Percentiles rank a stretch among this genome's conserved stretches.
Evolutionary conservation across 768 basidiomycete genomes (phyloP).

Genomic region (Mycena latifolia): DNA sequence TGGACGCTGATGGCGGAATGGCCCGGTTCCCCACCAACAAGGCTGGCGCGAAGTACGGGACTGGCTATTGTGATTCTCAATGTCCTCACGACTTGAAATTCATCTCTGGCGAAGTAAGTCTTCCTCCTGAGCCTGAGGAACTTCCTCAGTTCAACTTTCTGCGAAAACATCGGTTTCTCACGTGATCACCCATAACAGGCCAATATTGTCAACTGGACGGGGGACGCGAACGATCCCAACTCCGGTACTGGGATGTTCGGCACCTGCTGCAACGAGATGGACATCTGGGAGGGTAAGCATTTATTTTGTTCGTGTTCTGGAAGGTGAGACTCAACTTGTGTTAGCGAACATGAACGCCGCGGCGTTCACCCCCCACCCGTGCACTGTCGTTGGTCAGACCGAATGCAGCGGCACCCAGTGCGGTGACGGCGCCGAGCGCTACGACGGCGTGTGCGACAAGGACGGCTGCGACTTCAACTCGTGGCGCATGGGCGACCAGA

Average conservation of each 20-base stretch:
- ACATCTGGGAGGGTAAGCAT: constrained; percentile 60
- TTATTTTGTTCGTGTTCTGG: neutral
- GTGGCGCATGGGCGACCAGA: constrained; percentile 62
- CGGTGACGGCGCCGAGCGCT: constrained; percentile 49
- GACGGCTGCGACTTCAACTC: constrained; percentile 76
- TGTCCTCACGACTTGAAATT: constrained; percentile 72
- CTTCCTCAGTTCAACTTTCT: too few species aligned
- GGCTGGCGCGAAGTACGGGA: constrained; percentile 62
- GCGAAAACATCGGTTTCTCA: too few species aligned
- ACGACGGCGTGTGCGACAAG: constrained; percentile 63
- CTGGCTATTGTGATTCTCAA: constrained; percentile 58
- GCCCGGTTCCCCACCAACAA: constrained; percentile 59
- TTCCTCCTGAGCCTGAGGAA: too few species aligned
- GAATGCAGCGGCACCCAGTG: constrained; percentile 58
- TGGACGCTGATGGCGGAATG: constrained; percentile 68
- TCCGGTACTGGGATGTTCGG: constrained; percentile 60
- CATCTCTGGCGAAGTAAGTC: constrained; percentile 64
- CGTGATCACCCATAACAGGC: too few species aligned
- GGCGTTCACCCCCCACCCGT: constrained; percentile 67
- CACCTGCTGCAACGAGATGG: constrained; percentile 69
- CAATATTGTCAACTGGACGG: constrained; percentile 60
- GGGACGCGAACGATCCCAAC: constrained; percentile 53
- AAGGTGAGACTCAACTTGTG: neutral
- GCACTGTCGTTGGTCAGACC: constrained; percentile 51
- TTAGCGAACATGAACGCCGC: constrained; percentile 60